A percentile compares a stretch with the other conserved stretches of the same genome.
These are phyloP conservation scores for Melanogaster broomeanus DNA, from an alignment of 768 basidiomycete genomes.

Conservation along the genomic window DNA sequence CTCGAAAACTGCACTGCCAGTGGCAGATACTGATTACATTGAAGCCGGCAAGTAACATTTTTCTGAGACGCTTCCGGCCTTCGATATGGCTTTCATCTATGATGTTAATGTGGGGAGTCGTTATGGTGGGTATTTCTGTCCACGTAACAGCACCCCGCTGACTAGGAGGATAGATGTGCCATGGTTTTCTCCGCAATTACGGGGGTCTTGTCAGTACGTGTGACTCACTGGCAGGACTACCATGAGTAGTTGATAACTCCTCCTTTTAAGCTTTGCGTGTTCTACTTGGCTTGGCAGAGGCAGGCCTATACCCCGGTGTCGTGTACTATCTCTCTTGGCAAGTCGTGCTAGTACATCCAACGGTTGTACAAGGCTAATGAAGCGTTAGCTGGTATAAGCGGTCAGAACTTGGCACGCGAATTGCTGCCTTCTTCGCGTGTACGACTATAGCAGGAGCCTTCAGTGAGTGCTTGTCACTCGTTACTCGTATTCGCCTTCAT, in stretches of 20 bases:
- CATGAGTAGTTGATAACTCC: neutral
- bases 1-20: neutral
- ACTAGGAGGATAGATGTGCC: constrained; percentile 47
- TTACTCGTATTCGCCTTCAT: neutral
- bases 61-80: constrained; percentile 59
- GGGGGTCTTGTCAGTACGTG: constrained; percentile 59
- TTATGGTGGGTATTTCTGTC: constrained; percentile 36
- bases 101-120: constrained; percentile 42
- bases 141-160: neutral
- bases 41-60: constrained; percentile 64
- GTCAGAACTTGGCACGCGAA: constrained; percentile 68
- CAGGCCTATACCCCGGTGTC: constrained; percentile 53
- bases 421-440: constrained; percentile 78
- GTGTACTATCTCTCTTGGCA: constrained; percentile 66
- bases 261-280: constrained; percentile 51
- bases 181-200: constrained; percentile 62
- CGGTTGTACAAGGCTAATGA: neutral
- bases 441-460: constrained; percentile 80
- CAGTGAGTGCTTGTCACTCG: constrained; percentile 40
- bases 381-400: constrained; percentile 73
- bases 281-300: constrained; percentile 57
- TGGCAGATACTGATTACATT: neutral
- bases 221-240: too few relatives aligned
- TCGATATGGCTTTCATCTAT: constrained; percentile 61
- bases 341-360: constrained; percentile 6